These are phyloP conservation scores for Geranium rotundifolium DNA, from an alignment of 345 rosid genomes.

Conservation along the genomic window DNA sequence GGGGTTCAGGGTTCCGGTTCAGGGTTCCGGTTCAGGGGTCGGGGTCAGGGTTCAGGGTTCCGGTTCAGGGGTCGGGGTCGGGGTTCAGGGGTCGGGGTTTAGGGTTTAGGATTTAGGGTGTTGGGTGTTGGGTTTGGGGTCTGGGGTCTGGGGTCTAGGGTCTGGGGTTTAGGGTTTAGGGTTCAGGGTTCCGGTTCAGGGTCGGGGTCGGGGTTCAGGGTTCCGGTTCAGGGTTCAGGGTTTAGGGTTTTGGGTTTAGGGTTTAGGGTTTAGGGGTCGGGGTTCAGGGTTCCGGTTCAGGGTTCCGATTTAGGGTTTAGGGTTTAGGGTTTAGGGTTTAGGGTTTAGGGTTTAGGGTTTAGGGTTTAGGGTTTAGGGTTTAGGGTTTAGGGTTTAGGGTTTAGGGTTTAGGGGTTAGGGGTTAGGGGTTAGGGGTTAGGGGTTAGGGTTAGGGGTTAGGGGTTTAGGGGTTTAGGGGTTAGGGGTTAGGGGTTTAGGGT, in stretches of 20 bases:
- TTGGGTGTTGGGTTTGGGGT: slow-evolving; percentile 9
- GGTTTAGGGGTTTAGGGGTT: slow-evolving; percentile 1
- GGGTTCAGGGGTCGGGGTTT: slow-evolving; percentile 9
- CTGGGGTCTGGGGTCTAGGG: slow-evolving; percentile 12
- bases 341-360: slow-evolving; percentile 13
- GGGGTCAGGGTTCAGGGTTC: slow-evolving; percentile 1
- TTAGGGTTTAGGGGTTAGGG: slow-evolving; percentile 12
- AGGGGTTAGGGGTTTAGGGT: no score
- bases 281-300: no score
- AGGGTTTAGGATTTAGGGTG: slow-evolving; percentile 6
- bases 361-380: slow-evolving; percentile 18
- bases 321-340: slow-evolving; percentile 11
- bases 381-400: slow-evolving; percentile 13
- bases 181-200: slow-evolving; percentile 13
- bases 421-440: slow-evolving; percentile 12
- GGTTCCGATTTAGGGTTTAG: slow-evolving; percentile 13
- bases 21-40: slow-evolving; percentile 5
- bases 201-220: slow-evolving; percentile 15
- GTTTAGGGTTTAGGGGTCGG: slow-evolving; percentile 11
- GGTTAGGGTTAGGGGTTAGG: slow-evolving; percentile 14
- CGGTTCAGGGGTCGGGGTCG: no score
- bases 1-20: slow-evolving; percentile 6
- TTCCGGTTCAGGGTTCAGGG: slow-evolving; percentile 13
- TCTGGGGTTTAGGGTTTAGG: slow-evolving; percentile 12
- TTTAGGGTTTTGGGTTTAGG: slow-evolving; percentile 9